Percentiles rank a stretch among this genome's conserved stretches.
phyloP scores from a whole-genome alignment of 2,329 filamentous ascomycete genomes.

The Microdochium bolleyi region DNA sequence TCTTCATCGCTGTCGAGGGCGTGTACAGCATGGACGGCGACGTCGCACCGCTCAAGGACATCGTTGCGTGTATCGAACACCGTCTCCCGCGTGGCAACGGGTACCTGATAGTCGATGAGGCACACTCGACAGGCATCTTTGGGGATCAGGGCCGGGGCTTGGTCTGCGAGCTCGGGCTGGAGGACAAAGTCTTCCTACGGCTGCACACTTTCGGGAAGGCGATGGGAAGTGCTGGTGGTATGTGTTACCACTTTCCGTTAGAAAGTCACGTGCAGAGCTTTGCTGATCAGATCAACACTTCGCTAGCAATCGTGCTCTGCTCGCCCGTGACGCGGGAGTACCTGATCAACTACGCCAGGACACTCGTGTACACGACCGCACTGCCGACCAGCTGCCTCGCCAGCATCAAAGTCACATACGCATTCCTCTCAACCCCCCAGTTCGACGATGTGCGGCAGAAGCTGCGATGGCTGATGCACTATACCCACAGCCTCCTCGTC shows the following conservation, averaged over 20 bases:
- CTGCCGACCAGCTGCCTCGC: constrained; percentile 47
- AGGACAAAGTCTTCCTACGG: constrained; percentile 46
- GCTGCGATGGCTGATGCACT: constrained; percentile 33
- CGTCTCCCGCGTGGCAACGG: constrained; percentile 50
- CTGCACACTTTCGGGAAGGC: constrained; percentile 63
- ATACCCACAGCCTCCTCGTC: constrained; percentile 32
- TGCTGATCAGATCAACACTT: neutral
- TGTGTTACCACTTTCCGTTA: neutral
- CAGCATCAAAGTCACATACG: constrained; percentile 19
- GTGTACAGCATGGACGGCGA: constrained; percentile 85
- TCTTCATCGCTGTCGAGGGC: constrained; percentile 63
- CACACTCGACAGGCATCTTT: constrained; percentile 56
- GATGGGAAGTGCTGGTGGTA: constrained; percentile 55
- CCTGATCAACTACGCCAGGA: constrained; percentile 69
- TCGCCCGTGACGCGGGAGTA: constrained; percentile 51
- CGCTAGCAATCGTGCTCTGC: constrained; percentile 54
- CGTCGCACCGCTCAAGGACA: constrained; percentile 52
- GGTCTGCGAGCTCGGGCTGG: constrained; percentile 47
- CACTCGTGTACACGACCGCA: constrained; percentile 67
- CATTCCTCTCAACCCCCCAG: constrained; percentile 16
- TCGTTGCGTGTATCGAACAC: constrained; percentile 49
- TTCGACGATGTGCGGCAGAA: constrained; percentile 24
- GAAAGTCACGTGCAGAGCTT: neutral
- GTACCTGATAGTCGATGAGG: constrained; percentile 60
- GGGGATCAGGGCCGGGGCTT: constrained; percentile 49